Evolutionary conservation across 176 grass and related monocot genomes (phyloP).

Genomic region (Themeda triandra): DNA sequence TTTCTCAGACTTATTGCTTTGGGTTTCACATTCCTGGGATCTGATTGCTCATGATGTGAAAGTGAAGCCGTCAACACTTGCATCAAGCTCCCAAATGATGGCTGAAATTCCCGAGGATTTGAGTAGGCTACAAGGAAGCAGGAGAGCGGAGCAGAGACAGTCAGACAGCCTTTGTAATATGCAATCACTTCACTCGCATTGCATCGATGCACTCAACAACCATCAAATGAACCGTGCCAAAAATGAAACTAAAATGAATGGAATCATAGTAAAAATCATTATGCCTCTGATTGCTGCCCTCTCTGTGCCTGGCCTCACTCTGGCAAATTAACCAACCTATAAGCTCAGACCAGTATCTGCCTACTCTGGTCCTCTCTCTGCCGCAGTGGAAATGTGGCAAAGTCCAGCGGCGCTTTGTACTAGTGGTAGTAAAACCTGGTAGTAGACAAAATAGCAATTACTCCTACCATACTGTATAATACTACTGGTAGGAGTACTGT

Average conservation of each 20-base stretch:
- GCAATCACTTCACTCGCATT: conserved; percentile 19
- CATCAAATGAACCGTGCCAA: neutral
- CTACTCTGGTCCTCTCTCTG: neutral
- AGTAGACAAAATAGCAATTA: too few species aligned
- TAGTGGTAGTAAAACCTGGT: too few species aligned
- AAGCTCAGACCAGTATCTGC: neutral
- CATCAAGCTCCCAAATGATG: conserved; percentile 29
- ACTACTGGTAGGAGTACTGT: too few species aligned
- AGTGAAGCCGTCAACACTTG: conserved; percentile 2
- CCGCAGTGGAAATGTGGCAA: too few species aligned
- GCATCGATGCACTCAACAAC: conserved; percentile 16
- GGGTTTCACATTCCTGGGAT: neutral
- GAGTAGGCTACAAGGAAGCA: conserved; percentile 22
- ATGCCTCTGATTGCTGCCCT: neutral
- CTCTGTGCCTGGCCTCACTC: neutral
- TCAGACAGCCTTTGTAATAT: neutral
- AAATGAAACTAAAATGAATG: neutral
- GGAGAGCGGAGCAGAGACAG: neutral
- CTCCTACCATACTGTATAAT: too few species aligned
- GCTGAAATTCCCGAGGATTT: conserved; percentile 24
- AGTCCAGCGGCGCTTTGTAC: too few species aligned
- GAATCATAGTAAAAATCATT: conserved; percentile 32
- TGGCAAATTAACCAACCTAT: conserved; percentile 21
- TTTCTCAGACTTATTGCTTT: too few species aligned
- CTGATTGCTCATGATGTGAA: conserved; percentile 8